Evolutionary conservation across 1,139 yeast species (phyloP).

Genomic region (Suhomyces guaymorum): DNA sequence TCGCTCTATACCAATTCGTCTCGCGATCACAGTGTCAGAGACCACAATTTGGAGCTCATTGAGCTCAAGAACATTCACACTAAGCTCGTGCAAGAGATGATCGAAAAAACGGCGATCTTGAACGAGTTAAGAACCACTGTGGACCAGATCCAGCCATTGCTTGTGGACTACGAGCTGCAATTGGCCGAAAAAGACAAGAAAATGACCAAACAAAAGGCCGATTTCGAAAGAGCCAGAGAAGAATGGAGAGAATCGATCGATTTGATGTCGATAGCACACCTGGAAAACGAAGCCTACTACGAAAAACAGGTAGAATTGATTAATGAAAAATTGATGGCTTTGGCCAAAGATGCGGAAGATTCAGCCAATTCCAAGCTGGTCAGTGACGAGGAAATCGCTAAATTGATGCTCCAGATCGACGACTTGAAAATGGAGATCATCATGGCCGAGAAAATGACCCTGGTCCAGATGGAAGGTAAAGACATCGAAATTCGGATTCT

Average conservation of each 20-base stretch:
- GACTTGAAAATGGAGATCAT: constrained; percentile 16
- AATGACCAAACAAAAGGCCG: constrained; percentile 43
- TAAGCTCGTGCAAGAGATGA: constrained; percentile 29
- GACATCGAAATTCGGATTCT: constrained; percentile 18
- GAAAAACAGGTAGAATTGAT: constrained; percentile 29
- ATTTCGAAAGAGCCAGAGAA: constrained; percentile 53
- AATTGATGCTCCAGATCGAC: constrained; percentile 13
- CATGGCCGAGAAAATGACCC: constrained; percentile 15
- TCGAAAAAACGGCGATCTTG: constrained; percentile 37
- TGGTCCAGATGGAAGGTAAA: constrained; percentile 19
- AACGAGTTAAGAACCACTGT: constrained; percentile 46
- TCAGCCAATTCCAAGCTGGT: constrained; percentile 1
- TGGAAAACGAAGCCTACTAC: constrained; percentile 40
- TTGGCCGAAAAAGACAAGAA: constrained; percentile 46
- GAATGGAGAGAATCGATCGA: constrained; percentile 61
- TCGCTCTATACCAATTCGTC: too few relatives aligned
- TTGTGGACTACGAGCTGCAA: constrained; percentile 47
- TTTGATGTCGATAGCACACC: constrained; percentile 47
- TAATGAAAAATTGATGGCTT: constrained; percentile 9
- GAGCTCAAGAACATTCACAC: constrained; percentile 24
- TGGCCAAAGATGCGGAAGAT: constrained; percentile 7
- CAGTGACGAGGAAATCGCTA: constrained; percentile 15
- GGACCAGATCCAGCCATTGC: constrained; percentile 46
- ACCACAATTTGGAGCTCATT: constrained; percentile 11
- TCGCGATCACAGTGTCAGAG: constrained; percentile 13